These are phyloP conservation scores for Alternaria dauci DNA, from an alignment of 2,329 filamentous ascomycete species.

Conservation along the genomic window DNA sequence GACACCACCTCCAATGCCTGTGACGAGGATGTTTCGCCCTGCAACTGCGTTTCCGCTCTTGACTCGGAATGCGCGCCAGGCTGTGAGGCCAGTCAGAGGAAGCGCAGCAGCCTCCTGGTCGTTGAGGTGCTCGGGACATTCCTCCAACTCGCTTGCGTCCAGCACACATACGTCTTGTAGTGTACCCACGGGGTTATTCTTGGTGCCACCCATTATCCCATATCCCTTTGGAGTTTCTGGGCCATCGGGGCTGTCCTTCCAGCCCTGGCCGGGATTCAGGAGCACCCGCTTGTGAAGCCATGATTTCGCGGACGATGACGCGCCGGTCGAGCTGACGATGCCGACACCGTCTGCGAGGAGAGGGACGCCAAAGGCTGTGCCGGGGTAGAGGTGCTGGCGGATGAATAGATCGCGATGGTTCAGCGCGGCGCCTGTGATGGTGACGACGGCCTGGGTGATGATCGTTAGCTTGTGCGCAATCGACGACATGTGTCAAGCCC, in stretches of 20 bases:
- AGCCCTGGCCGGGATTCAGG: conserved; percentile 79
- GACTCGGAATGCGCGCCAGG: conserved; percentile 82
- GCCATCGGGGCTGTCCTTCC: conserved; percentile 74
- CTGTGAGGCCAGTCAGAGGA: conserved; percentile 85
- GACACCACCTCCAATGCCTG: conserved; percentile 92
- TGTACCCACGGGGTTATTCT: conserved; percentile 71
- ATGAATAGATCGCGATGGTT: conserved; percentile 98
- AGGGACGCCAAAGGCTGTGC: conserved; percentile 78
- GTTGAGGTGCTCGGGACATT: conserved; percentile 75
- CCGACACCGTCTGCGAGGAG: conserved; percentile 86
- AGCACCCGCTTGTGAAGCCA: conserved; percentile 76
- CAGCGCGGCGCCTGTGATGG: conserved; percentile 79
- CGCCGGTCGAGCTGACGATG: conserved; percentile 71
- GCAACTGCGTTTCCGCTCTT: conserved; percentile 72
- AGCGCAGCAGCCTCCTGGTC: conserved; percentile 81
- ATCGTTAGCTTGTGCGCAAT: conserved; percentile 7
- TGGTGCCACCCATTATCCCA: conserved; percentile 74
- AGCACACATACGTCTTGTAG: conserved; percentile 77
- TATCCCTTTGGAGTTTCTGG: conserved; percentile 72
- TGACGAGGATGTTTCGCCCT: conserved; percentile 81
- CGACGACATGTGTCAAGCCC: not conserved
- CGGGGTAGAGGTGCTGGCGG: conserved; percentile 89
- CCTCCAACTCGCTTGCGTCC: conserved; percentile 75
- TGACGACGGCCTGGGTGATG: conserved; percentile 74
- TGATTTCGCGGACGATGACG: conserved; percentile 59